A percentile compares a stretch with the other conserved stretches of the same genome.
phyloP scores from a whole-genome alignment of 257 asterid genomes.

The Solanum sejunctum region DNA sequence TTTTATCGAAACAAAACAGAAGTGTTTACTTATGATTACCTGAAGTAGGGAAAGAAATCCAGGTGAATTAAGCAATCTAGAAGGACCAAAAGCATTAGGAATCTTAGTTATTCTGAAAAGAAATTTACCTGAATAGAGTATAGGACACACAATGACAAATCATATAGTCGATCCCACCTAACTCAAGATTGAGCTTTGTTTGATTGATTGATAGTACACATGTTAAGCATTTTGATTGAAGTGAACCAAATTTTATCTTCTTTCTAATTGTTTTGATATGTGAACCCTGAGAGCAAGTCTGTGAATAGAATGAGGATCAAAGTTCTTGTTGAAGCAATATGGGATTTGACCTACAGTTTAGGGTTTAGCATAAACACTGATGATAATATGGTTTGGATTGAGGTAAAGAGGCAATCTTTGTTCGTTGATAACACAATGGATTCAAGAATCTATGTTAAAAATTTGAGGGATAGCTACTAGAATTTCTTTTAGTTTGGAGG shows the following conservation, averaged over 20 bases:
- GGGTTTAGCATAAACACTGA: neutral
- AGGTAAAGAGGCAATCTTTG: constrained; percentile 8
- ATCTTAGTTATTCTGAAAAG: neutral
- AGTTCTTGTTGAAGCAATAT: neutral
- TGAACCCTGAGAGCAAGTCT: neutral
- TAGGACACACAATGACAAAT: neutral
- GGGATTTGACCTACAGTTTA: neutral
- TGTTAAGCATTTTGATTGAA: neutral
- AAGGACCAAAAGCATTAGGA: constrained; percentile 71
- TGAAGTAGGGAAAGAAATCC: constrained; percentile 81
- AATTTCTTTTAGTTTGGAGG: too few species aligned
- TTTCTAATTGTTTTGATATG: neutral
- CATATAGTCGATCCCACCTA: neutral
- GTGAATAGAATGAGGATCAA: neutral
- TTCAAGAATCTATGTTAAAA: neutral
- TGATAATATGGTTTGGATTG: constrained; percentile 8
- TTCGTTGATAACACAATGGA: constrained; percentile 1
- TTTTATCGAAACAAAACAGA: neutral
- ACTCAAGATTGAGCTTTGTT: neutral
- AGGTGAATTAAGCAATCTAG: constrained; percentile 78
- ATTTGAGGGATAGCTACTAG: neutral
- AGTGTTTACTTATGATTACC: constrained; percentile 17
- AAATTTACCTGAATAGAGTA: neutral
- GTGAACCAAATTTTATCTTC: neutral
- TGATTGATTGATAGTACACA: neutral